Base-by-base conservation (phyloP, 2,329 filamentous ascomycete species). In the Sporothrix sp. region DNA sequence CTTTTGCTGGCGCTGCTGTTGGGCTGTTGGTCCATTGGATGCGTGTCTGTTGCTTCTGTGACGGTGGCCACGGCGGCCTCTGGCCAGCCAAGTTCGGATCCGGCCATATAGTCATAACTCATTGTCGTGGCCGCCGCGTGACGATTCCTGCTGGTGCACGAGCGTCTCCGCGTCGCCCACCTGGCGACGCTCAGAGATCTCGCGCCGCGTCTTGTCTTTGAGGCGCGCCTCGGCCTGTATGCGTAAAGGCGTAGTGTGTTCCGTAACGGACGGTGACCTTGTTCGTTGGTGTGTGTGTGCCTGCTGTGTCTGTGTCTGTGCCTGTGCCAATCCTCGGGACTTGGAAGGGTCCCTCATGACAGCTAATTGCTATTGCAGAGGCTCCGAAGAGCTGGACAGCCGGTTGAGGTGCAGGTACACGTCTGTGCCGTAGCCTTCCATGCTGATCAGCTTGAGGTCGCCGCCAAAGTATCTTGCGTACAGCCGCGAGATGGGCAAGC, bases 401-500 rank as follows among this genome's bases (percentile, higher is more conserved):
- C 93, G 82, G 72, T 98, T 98, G 46, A 98, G 81, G 67, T 98
- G 93, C 43, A 98, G 85, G 70, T 98, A 98, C 48, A 97, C 93
- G 65, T 98, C 93, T 46, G 93, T 98, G 58, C 93, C 93, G 68
- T 98, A 98, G 53, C 91, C 10, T 28, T 98, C 93, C 93, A 98
- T 98, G 66, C 89, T 96, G 63, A 98, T 98, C 66, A 98, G 70
- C 69, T 97, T 97, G 61, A 98, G 67, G 66, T 98, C 93, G 52
- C 93, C 93, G 53, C 93, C 93, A 70, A 98, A 98, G 71, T 98
- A 98, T 58, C 93, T 76, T 50, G 93, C 93, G 62, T 98, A 98
- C 48, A 98, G 73, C 57, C 93, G 76, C 59, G 87, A 95, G 56
- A 98, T 97, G 0, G 93, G 93, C 58, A 98, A 66, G 14, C 93